phyloP scores from a whole-genome alignment of 345 rosid genomes.

The rapeseed (Brassica napus) region Da-Ae NC_063445.1:27062501-27063000 shows the following conservation, averaged over 20 bases:
- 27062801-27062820: not conserved
- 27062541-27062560: too few relatives aligned
- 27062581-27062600: not conserved
- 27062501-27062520: conserved; percentile 70
- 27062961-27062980: too few relatives aligned
- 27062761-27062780: not conserved
- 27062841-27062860: not conserved
- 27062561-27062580: not conserved
- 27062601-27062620: not conserved
- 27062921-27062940: too few relatives aligned
- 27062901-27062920: too few relatives aligned
- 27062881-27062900: not conserved
- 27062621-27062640: not conserved
- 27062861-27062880: not conserved
- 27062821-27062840: not conserved
- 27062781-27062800: not conserved
- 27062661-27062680: not conserved
- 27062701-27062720: not conserved
- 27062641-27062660: not conserved
- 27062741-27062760: not conserved
- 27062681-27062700: not conserved
- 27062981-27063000: too few relatives aligned
- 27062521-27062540: not conserved
- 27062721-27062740: not conserved
- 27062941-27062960: too few relatives aligned